Evolutionary conservation across 2,329 filamentous ascomycete species (phyloP).

Genomic region (Xylariaceae sp.): DNA sequence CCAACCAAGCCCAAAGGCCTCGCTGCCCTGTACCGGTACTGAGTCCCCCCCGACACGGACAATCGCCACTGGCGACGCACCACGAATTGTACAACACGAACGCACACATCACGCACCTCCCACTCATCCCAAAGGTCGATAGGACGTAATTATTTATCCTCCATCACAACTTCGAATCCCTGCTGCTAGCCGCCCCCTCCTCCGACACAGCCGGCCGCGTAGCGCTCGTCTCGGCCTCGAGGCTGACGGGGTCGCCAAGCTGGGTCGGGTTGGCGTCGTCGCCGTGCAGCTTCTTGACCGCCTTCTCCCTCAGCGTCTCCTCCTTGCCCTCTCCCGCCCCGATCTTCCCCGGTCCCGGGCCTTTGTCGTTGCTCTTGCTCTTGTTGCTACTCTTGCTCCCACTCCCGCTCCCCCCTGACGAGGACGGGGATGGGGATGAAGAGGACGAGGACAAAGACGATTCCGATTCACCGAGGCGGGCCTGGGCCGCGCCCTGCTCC

Average conservation of each 20-base stretch:
- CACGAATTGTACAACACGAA: too few relatives aligned
- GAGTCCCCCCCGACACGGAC: too few relatives aligned
- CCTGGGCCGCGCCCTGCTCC: constrained; percentile 11
- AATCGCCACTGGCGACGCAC: too few relatives aligned
- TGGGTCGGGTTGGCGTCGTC: constrained; percentile 26
- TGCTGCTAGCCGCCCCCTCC: constrained; percentile 12
- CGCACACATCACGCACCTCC: too few relatives aligned
- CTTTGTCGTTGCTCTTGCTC: constrained; percentile 18
- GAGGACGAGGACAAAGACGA: constrained; percentile 6
- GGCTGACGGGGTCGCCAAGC: constrained; percentile 31
- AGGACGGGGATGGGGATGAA: not conserved
- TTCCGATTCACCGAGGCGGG: too few relatives aligned
- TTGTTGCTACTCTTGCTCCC: constrained; percentile 11
- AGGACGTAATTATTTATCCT: too few relatives aligned
- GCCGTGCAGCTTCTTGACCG: constrained; percentile 21
- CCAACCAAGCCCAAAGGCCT: too few relatives aligned
- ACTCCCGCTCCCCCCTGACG: not conserved
- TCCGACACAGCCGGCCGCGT: constrained; percentile 16
- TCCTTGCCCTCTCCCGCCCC: not conserved
- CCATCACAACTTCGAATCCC: constrained; percentile 22
- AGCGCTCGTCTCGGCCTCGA: constrained; percentile 29
- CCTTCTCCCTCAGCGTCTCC: constrained; percentile 20
- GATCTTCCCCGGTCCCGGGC: not conserved
- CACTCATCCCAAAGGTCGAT: not conserved
- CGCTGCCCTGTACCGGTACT: too few relatives aligned